Base-by-base conservation (phyloP, 2,329 filamentous ascomycete genomes). In the Thelonectria blattea region DNA sequence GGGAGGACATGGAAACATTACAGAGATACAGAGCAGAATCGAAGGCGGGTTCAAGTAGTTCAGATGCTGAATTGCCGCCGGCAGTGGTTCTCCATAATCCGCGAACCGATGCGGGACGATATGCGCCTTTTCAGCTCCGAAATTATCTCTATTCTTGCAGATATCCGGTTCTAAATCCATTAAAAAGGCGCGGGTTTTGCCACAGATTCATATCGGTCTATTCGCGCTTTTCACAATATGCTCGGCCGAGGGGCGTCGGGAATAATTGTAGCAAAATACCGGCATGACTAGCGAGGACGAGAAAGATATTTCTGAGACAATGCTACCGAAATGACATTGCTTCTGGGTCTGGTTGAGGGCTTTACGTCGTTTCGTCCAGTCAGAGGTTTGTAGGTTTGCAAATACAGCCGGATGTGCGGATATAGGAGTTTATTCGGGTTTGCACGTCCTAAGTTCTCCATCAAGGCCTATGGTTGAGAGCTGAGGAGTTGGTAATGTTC, bases 1-100 rank as follows among this genome's bases (percentile, higher is more conserved):
- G 10, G 50, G 48, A 10, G 60, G 65, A 0, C 51, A 70, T 24
- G 51, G 10, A 2, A 68, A 68, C 15, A 55, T 70, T 12, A 22
- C 39, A 3, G 52, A 62, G 24, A 18, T 67, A 1, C 62, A 62
- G 34, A 56, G 32, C 17, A 60, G 64, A 43, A 65, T 64, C 3
- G 53, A 24, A 18, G 52, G 41, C 18, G 17, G 42, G 8, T 60
- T 60, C 32, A 52, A 57, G n/a, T 32, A 18, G 48, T 3, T 7
- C 9, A 34, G 32, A 37, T 14, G 34, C 11, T 15, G 12, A 30
- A n/a, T 30, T 32, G 24, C 22, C 46, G 22, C 15, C 22, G 24
- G 27, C 22, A n/a, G 15, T 14, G 12, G 46, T 10, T 30, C 8
- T 30, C 27, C 27, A 30, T 24, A 30, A 37, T 15, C 11, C 6